These are phyloP conservation scores for Fusarium metavorans DNA, from an alignment of 2,329 filamentous ascomycete species.

Conservation along the genomic window DNA sequence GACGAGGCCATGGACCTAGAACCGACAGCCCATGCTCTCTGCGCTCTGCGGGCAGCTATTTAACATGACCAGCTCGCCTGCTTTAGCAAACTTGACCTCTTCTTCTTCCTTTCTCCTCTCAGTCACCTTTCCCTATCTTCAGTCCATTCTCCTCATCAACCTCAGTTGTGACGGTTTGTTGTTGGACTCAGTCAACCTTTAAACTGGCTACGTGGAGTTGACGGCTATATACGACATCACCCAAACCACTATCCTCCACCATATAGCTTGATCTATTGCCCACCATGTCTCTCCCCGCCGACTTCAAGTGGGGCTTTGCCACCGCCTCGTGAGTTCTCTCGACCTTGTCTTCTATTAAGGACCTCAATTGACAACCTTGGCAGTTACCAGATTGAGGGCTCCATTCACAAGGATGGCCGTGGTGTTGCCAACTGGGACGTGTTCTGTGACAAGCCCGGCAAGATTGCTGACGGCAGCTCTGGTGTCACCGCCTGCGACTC, in stretches of 20 bases:
- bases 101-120: constrained; percentile 5
- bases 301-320: constrained; percentile 85
- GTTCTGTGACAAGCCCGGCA: constrained; percentile 85
- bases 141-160: not conserved
- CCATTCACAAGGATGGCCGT: constrained; percentile 79
- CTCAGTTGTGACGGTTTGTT: constrained; percentile 11
- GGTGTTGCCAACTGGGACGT: constrained; percentile 89
- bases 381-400: constrained; percentile 91
- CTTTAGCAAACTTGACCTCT: constrained; percentile 10
- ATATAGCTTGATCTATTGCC: not conserved
- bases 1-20: constrained; percentile 14
- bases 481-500: constrained; percentile 87
- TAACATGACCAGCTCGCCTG: constrained; percentile 40
- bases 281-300: constrained; percentile 65
- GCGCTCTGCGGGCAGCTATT: constrained; percentile 32
- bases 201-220: constrained; percentile 1
- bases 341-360: constrained; percentile 20
- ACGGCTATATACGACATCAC: not conserved
- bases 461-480: constrained; percentile 82
- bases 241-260: not conserved
- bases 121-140: not conserved
- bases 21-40: constrained; percentile 29
- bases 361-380: constrained; percentile 24
- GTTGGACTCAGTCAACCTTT: constrained; percentile 3
- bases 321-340: constrained; percentile 73